Evolutionary conservation across 345 rosid genomes (phyloP).

Genomic region (Mangifera indica): DNA sequence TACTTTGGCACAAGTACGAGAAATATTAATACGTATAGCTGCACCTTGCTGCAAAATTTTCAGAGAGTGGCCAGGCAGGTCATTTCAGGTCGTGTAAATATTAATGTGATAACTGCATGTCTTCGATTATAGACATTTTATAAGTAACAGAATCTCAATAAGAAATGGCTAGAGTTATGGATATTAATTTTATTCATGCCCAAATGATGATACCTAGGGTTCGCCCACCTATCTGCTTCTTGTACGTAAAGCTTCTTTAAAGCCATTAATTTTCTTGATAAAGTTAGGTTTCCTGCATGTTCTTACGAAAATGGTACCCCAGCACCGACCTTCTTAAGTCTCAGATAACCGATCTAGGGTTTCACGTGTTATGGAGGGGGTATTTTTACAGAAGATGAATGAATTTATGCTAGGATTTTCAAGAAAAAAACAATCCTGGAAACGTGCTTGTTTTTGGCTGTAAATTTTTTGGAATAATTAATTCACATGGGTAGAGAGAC

Average conservation of each 20-base stretch:
- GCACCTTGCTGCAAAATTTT: background rate
- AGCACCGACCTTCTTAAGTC: too few relatives aligned
- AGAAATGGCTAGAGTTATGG: background rate
- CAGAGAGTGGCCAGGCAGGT: background rate
- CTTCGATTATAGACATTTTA: background rate
- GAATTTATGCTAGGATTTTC: conserved; percentile 25
- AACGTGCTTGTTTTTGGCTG: background rate
- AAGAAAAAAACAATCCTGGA: conserved; percentile 20
- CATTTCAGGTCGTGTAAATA: background rate
- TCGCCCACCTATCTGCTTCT: background rate
- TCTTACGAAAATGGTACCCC: too few relatives aligned
- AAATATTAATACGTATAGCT: conserved; percentile 6
- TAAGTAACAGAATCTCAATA: background rate
- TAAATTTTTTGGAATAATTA: too few relatives aligned
- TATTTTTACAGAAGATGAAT: background rate
- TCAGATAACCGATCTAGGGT: background rate
- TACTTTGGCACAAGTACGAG: conserved; percentile 33
- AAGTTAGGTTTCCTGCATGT: background rate
- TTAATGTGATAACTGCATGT: background rate
- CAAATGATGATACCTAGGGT: background rate
- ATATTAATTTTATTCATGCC: too few relatives aligned
- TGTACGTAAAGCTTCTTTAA: background rate
- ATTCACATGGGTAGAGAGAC: conserved; percentile 30
- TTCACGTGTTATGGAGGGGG: too few relatives aligned
- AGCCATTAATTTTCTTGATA: background rate